Evolutionary conservation across 345 rosid species (phyloP).

Genomic region (Zanthoxylum bungeanum): DNA sequence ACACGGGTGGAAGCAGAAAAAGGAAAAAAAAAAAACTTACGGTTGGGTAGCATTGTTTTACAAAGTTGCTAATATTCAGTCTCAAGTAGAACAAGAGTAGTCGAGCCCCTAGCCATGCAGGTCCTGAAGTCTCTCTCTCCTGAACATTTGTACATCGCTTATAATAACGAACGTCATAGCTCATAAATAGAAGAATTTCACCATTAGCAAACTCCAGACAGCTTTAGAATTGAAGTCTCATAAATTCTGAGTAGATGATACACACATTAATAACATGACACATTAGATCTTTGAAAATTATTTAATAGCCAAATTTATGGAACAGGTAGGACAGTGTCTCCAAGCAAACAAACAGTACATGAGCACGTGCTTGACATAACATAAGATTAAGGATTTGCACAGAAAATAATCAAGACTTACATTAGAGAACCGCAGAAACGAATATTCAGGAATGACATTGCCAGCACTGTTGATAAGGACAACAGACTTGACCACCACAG

Average conservation of each 20-base stretch:
- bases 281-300: neutral
- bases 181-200: neutral
- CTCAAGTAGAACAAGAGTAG: slow-evolving; percentile 60
- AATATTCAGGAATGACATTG: slow-evolving; percentile 56
- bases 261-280: neutral
- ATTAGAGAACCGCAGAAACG: slow-evolving; percentile 35
- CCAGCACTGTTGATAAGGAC: slow-evolving; percentile 81
- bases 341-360: neutral
- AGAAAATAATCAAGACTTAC: slow-evolving; percentile 35
- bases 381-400: neutral
- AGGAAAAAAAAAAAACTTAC: slow-evolving; percentile 34
- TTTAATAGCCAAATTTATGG: neutral
- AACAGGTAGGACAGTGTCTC: neutral
- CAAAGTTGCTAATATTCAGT: slow-evolving; percentile 45
- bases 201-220: neutral
- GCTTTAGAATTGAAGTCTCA: neutral
- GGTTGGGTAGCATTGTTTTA: slow-evolving; percentile 74
- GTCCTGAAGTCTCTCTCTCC: slow-evolving; percentile 63
- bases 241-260: neutral
- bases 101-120: slow-evolving; percentile 63
- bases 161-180: neutral
- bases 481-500: slow-evolving; percentile 57
- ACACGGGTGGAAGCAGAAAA: slow-evolving; percentile 4
- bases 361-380: neutral
- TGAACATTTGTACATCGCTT: slow-evolving; percentile 16